Evolutionary conservation across 1,139 yeast species (phyloP).

Genomic region (Magnusiomyces clavatus): DNA sequence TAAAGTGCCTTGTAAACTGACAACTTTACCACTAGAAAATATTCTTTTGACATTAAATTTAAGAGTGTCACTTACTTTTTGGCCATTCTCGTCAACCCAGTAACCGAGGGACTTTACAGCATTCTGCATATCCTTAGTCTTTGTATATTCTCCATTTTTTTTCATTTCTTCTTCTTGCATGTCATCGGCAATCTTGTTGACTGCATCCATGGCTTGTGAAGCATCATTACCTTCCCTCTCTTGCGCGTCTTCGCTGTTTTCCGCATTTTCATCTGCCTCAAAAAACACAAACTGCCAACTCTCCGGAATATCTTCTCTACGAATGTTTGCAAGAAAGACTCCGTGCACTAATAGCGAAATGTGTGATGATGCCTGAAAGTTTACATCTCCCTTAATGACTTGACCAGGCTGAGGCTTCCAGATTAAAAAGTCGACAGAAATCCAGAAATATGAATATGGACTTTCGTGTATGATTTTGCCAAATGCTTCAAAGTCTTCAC

Average conservation of each 20-base stretch:
- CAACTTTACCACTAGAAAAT: conserved; percentile 71
- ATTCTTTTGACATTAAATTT: conserved; percentile 64
- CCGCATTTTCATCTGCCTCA: conserved; percentile 50
- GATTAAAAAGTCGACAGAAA: conserved; percentile 69
- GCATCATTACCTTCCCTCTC: conserved; percentile 19
- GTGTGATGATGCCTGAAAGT: conserved; percentile 92
- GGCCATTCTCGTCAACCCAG: conserved; percentile 74
- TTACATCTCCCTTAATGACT: conserved; percentile 72
- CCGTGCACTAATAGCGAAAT: conserved; percentile 86
- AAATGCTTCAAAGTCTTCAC: conserved; percentile 33
- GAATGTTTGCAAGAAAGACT: conserved; percentile 89
- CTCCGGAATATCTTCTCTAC: conserved; percentile 71
- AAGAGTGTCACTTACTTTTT: conserved; percentile 72
- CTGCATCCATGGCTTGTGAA: conserved; percentile 17
- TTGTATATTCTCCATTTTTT: background rate
- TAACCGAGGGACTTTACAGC: conserved; percentile 58
- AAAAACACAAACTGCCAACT: conserved; percentile 78
- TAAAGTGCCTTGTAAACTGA: conserved; percentile 64
- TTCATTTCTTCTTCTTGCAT: conserved; percentile 17
- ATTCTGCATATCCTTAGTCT: conserved; percentile 3
- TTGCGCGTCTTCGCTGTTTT: conserved; percentile 29
- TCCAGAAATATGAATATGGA: conserved; percentile 87
- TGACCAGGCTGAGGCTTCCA: conserved; percentile 92
- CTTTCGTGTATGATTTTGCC: conserved; percentile 72
- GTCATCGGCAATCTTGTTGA: conserved; percentile 10